phyloP scores from a whole-genome alignment of 164 flowering plant genomes.

The Chloranthus sessilifolius region DNA sequence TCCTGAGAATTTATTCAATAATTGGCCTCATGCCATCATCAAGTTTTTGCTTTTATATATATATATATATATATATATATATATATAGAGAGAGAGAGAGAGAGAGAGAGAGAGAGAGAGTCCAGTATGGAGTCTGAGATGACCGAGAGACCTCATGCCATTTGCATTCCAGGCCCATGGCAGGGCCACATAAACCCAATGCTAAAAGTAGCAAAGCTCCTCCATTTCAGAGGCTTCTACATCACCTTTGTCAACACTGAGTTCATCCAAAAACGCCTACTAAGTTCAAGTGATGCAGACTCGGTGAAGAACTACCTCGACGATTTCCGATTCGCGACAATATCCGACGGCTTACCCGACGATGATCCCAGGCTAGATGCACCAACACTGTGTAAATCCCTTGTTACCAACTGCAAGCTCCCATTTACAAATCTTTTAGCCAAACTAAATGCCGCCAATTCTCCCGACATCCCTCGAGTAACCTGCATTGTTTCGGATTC shows the following conservation, averaged over 20 bases:
- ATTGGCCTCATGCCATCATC: too few species aligned
- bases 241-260: constrained; percentile 60
- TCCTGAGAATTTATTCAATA: too few species aligned
- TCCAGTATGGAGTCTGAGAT: not conserved
- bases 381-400: constrained; percentile 31
- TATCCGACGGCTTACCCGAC: constrained; percentile 61
- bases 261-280: constrained; percentile 45
- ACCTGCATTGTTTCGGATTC: constrained; percentile 42
- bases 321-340: constrained; percentile 45
- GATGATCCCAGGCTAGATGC: constrained; percentile 40
- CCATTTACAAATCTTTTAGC: constrained; percentile 26
- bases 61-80: too few species aligned
- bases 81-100: constrained; percentile 6
- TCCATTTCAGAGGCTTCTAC: constrained; percentile 47
- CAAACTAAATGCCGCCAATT: constrained; percentile 18
- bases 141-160: constrained; percentile 40
- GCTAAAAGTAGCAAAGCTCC: constrained; percentile 49
- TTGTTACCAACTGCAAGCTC: constrained; percentile 19
- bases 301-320: constrained; percentile 25
- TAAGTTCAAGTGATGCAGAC: constrained; percentile 35
- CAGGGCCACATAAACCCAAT: constrained; percentile 65
- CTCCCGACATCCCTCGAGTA: constrained; percentile 27
- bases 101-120: not conserved
- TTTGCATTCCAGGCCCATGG: constrained; percentile 47
- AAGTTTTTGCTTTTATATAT: too few species aligned